Evolutionary conservation across 768 basidiomycete genomes (phyloP), one percentile per base, ranked within the genome.

Genomic region (Russula foetens): DNA sequence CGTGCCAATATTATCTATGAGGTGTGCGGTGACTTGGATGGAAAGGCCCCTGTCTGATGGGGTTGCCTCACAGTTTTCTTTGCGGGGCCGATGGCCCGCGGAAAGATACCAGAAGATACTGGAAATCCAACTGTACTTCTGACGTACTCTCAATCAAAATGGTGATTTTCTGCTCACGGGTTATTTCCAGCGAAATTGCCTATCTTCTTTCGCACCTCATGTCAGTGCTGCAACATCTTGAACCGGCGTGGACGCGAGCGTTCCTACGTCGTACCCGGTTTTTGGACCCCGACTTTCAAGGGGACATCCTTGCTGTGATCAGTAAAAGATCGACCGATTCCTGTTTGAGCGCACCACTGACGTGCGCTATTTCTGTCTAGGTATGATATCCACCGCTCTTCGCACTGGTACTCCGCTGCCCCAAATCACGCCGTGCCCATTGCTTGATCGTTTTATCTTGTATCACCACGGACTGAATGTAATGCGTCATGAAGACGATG

Each of bases 351-450:
- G 28, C 35, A 23, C 24, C 15, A 29, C 53, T 35, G 28, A 31
- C 46, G 46, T 48, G 8, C 21, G 21, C 8, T 26, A 33, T 28
- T 52, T 53, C 8, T 11, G 8, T 21, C 19, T 33, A 90, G 89
- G 81, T 33, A 82, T 95, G 80, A 84, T 90, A 56, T 86, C 90
- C 0, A 85, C 84, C 0, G 80, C 90, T 8, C 74, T 95, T 19
- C 80, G 86, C 17, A 85, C 86, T 0, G 91, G 89, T 4, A 75
- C 74, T 7, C 84, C 92, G 0, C 75, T 95, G 3, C 92, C 92
- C 0, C 92, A 94, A 68, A 88, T 94, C 56, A 93, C 91, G 2
- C 91, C 92, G 0, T 88, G 85, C 66, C 91, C 84, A 2, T 73
- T 81, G 9, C 68, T 80, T 4, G 71, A 78, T 54, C 75, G 79